Base-by-base conservation (phyloP, 495 filamentous ascomycete species). In the Zalerion maritima region DNA sequence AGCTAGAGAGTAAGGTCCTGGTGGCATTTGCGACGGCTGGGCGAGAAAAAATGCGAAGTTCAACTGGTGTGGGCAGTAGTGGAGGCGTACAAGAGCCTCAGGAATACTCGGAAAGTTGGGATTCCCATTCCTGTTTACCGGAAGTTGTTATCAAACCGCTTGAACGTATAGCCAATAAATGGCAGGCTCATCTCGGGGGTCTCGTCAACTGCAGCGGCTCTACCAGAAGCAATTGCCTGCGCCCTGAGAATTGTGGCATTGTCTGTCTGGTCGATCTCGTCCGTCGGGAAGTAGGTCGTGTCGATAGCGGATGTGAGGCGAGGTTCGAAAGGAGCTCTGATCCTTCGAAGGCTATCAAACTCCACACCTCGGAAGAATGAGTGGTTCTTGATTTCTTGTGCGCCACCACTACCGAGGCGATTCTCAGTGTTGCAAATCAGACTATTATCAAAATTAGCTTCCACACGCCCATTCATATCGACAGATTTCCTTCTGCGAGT, bases 91-190 rank as follows among this genome's bases (percentile, higher is more conserved):
- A n/a, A n/a, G n/a, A n/a, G n/a, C n/a, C n/a, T n/a, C 24, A 4
- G 24, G 11, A 26, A 16, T 9, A 9, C 8, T 8, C 9, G 13
- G 9, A 29, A 14, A 16, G 14, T 15, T n/a, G n/a, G n/a, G n/a
- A n/a, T n/a, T n/a, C n/a, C n/a, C n/a, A n/a, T n/a, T n/a, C 30
- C 30, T 14, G 33, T 35, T 62, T 49, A 67, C 32, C 60, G 57
- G 49, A 64, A 65, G 57, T 67, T 67, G 40, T 78, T 81, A 58
- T 94, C 87, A 55, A 97, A 97, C 34, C 89, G 78, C 65, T 94
- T 96, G 65, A 93, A 97, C 12, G 89, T 97, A 50, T 97, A 97
- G 14, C 89, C 89, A 43, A 96, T 92, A 52, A 97, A 97, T 2
- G 89, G 89, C 46, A 96, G 52, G 50, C 75, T 85, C 73, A 96